These are phyloP conservation scores for Fusarium coffeatum DNA, from an alignment of 2,329 filamentous ascomycete genomes.

Conservation along the genomic window DNA sequence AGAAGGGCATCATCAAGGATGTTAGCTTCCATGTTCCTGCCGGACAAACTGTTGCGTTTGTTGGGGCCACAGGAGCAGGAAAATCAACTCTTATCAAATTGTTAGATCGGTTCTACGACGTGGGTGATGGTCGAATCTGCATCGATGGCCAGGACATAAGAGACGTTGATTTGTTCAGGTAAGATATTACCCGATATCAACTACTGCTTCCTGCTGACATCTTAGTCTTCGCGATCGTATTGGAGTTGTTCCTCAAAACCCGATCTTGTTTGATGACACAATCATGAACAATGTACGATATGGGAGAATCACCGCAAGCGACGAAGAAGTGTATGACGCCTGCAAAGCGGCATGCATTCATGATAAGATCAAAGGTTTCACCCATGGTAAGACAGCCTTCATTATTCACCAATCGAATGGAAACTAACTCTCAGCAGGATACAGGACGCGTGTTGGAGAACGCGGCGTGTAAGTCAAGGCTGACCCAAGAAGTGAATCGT, in stretches of 20 bases:
- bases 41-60: conserved; percentile 68
- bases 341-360: conserved; percentile 68
- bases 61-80: conserved; percentile 69
- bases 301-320: conserved; percentile 63
- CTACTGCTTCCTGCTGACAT: conserved; percentile 35
- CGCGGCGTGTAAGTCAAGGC: conserved; percentile 57
- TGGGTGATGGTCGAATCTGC: conserved; percentile 62
- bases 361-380: conserved; percentile 67
- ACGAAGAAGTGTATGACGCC: conserved; percentile 66
- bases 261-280: conserved; percentile 68
- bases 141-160: conserved; percentile 69
- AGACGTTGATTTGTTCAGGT: conserved; percentile 64
- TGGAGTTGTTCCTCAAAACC: conserved; percentile 67
- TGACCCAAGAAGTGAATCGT: neutral
- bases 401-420: neutral
- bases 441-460: conserved; percentile 63
- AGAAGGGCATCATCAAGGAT: conserved; percentile 67
- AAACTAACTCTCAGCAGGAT: conserved; percentile 51
- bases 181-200: neutral
- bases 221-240: conserved; percentile 63
- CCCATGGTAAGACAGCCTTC: conserved; percentile 55
- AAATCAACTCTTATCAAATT: conserved; percentile 70
- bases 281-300: conserved; percentile 71
- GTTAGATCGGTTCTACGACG: conserved; percentile 70
- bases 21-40: conserved; percentile 63